Evolutionary conservation across 2,329 filamentous ascomycete species (phyloP), one percentile per base, ranked within the genome.

Genomic region (Polytolypa hystricis): DNA sequence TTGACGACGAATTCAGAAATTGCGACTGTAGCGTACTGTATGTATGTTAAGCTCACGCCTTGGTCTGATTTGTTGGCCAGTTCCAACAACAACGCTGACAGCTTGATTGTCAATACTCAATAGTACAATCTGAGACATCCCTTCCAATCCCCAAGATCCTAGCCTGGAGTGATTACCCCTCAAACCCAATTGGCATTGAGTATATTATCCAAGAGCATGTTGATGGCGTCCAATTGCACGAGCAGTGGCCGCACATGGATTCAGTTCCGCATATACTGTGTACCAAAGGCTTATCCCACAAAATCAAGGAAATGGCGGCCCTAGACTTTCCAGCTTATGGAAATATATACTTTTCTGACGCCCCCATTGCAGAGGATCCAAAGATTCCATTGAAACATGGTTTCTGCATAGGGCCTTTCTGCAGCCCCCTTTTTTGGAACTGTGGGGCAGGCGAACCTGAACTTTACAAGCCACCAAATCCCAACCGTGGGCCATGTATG

Each of bases 131-230:
- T 15, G 51, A 50, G 28, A 9, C 41, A 12, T 48, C 46, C 7
- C 43, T 54, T 37, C 45, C 47, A 11, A 45, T 53, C 20, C 51
- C 50, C 3, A 43, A 46, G 18, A 33, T 53, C 21, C 36, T 52
- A 4, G 48, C 44, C 16, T 55, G 47, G 53, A 48, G 30, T 19
- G 47, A 49, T 35, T 19, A 51, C 37, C 36, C 45, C 7, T 43
- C 42, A 18, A 62, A 56, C 47, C 39, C 48, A 7, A 50, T 60
- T 30, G 51, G 56, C 4, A 50, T 47, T 8, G 58, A 63, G 43
- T 62, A 62, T 33, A 61, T 63, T 17, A 57, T 64, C 38, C 53
- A 60, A 48, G 54, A 60, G 42, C 50, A 61, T 45, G 52, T 51
- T 2, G 32, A 36, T 9, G 59, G 58, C 17, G 47, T 61, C 32